Base-by-base conservation (phyloP, 352 stramenopile species). In the Globisporangium acanthophoron region DNA sequence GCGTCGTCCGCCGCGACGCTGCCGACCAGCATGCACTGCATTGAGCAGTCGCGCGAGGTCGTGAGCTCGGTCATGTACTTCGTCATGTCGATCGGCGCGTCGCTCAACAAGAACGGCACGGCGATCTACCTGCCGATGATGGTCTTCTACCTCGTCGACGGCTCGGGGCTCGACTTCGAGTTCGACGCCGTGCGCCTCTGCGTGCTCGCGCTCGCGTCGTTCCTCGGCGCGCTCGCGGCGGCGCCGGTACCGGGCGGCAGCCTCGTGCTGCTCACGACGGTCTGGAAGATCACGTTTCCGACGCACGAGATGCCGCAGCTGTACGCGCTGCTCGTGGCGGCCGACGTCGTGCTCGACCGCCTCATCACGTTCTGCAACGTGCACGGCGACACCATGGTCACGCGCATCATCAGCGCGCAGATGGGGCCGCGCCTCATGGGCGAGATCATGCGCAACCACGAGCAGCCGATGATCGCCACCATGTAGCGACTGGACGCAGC, bases 361-460 rank as follows among this genome's bases (percentile, higher is more conserved):
- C 62, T 92, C 35, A 66, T 88, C 8, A 92, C 84, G 4, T 58
- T 90, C 35, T 80, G 73, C 65, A 94, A 94, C 61, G 73, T 94
- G 39, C 85, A 86, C 56, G 70, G 74, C 31, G 78, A 90, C 64
- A 80, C 81, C 16, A 85, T 94, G 70, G 63, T 90, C 47, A 81
- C 67, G 21, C 80, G 78, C 35, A 80, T 94, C 51, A 67, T 94
- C 54, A 78, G 79, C 52, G 74, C 90, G 29, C 79, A 93, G 40
- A 29, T 64, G 16, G 52, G 59, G 7, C 44, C 55, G 58, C 58
- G 45, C 16, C 52, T 59, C 44, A 52, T 52, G 45, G 58, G 58
- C n/a, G 58, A 64, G 44, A 64, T 64, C 58, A 59, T 64, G 58
- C 58, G 58, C 52, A 59, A 59, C 52, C 58, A 64, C 58, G 43